Conservation (phyloP, 108 stramenopile genomes). For the Chaetoceros muelleri region DNA sequence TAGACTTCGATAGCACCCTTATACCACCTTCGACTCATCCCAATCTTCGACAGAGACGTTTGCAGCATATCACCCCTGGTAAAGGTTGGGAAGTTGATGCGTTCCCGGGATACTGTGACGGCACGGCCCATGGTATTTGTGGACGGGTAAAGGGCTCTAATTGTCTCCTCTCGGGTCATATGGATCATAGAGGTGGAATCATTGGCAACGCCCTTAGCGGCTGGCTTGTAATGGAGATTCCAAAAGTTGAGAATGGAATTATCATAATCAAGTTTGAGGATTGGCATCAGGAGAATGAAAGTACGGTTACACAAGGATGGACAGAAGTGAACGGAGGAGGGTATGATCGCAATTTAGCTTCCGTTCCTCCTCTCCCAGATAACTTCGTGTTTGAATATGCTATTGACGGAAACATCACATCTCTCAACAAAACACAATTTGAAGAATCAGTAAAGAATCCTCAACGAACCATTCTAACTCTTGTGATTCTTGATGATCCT, state of each 20-base stretch:
- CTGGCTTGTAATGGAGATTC: constrained; percentile 56
- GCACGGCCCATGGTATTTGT: constrained; percentile 44
- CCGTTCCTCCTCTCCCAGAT: constrained; percentile 26
- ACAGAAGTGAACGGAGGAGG: constrained; percentile 21
- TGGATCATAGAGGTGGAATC: constrained; percentile 51
- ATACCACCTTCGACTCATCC: neutral
- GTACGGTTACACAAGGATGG: constrained; percentile 26
- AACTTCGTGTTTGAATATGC: constrained; percentile 57
- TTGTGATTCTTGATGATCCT: constrained; percentile 52
- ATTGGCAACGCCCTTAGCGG: constrained; percentile 56
- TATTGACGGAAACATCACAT: constrained; percentile 41
- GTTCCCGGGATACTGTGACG: constrained; percentile 64
- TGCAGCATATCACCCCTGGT: constrained; percentile 37
- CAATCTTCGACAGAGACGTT: constrained; percentile 10
- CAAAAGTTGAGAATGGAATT: constrained; percentile 49
- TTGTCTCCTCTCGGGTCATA: constrained; percentile 60
- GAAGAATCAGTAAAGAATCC: constrained; percentile 15
- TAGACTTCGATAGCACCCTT: neutral
- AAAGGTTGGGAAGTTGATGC: constrained; percentile 53
- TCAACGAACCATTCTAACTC: constrained; percentile 26
- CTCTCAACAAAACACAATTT: constrained; percentile 30
- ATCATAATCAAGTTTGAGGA: constrained; percentile 47
- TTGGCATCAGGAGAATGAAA: constrained; percentile 24
- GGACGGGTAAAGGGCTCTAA: constrained; percentile 18
- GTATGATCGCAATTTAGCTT: neutral